Conservation (phyloP, 345 rosid species). For the Acer campestre region DNA sequence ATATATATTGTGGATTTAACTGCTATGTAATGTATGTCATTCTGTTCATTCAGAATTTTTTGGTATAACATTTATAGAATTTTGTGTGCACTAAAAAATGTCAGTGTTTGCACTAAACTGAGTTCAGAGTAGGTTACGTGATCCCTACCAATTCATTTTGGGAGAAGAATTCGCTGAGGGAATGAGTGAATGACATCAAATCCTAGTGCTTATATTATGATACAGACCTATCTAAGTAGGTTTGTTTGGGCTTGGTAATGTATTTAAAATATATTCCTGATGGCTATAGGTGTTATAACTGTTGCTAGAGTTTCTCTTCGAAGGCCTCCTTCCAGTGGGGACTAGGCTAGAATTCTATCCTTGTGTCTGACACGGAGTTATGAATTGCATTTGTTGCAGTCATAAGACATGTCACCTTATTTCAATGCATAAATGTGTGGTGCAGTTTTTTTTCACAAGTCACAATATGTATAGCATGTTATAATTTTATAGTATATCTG, state of each 20-base stretch:
- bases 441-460: neutral
- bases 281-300: neutral
- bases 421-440: neutral
- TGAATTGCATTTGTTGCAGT: conserved; percentile 4
- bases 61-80: neutral
- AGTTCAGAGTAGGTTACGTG: neutral
- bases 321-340: too few species aligned
- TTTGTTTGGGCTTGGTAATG: neutral
- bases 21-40: neutral
- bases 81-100: neutral
- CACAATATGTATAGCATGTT: neutral
- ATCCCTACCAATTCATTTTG: neutral
- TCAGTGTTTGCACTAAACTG: neutral
- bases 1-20: neutral
- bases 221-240: neutral
- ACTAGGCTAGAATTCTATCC: too few species aligned
- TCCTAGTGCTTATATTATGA: neutral
- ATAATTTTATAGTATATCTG: neutral
- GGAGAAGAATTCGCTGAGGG: neutral
- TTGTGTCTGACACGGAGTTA: neutral
- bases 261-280: neutral
- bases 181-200: neutral
- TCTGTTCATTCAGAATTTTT: neutral
- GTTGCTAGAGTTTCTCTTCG: neutral
- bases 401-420: neutral